Evolutionary conservation across 495 filamentous ascomycete genomes (phyloP).

Genomic region (Cercophora samala): DNA sequence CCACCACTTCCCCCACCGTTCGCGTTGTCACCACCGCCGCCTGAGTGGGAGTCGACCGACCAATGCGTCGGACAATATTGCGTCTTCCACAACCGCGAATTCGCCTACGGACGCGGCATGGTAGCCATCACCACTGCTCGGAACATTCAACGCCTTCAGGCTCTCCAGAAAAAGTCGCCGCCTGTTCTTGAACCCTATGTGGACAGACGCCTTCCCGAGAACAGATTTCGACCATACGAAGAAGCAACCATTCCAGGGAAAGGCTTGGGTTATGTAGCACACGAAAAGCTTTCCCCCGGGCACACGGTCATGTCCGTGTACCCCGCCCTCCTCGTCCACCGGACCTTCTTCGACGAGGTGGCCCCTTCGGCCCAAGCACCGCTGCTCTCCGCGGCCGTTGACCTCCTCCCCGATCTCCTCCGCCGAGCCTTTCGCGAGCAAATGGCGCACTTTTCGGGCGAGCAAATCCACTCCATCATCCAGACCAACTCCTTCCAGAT

Average conservation of each 20-base stretch:
- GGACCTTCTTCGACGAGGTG: constrained; percentile 19
- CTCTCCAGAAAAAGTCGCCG: constrained; percentile 9
- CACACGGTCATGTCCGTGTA: constrained; percentile 21
- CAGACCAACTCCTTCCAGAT: constrained; percentile 33
- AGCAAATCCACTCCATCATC: constrained; percentile 28
- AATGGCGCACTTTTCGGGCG: constrained; percentile 22
- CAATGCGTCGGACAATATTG: constrained; percentile 28
- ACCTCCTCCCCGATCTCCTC: constrained; percentile 19
- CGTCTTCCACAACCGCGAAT: constrained; percentile 27
- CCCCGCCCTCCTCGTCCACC: constrained; percentile 30
- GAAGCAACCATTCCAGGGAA: constrained; percentile 22
- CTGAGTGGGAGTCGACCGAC: constrained; percentile 14
- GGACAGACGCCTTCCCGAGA: no score
- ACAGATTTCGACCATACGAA: neutral
- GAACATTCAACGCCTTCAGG: constrained; percentile 20
- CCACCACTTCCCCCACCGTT: neutral
- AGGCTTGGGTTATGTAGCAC: constrained; percentile 27
- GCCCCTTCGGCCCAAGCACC: constrained; percentile 13
- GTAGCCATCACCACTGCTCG: constrained; percentile 27
- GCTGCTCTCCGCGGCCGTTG: constrained; percentile 28
- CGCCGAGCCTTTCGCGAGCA: constrained; percentile 17
- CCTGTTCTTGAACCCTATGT: no score
- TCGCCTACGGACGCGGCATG: constrained; percentile 26
- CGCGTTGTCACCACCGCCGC: neutral
- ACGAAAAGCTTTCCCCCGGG: constrained; percentile 24